Conservation (phyloP, 1,284 basidiomycete genomes). For the Tilletia walkeri region DNA sequence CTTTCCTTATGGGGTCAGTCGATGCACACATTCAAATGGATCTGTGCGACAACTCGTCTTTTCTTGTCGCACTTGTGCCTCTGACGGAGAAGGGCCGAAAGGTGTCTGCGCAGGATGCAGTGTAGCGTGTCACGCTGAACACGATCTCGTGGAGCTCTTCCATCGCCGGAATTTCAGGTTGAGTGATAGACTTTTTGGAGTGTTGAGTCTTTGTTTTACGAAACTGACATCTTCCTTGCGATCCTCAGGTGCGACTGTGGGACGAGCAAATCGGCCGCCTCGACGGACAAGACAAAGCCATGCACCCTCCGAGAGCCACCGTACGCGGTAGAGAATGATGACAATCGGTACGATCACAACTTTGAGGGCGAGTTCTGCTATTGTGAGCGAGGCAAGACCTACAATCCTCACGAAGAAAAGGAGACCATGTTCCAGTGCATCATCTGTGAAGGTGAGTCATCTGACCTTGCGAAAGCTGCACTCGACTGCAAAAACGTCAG, state of each 20-base stretch:
- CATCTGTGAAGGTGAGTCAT: slow-evolving; percentile 46
- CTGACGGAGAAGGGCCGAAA: slow-evolving; percentile 29
- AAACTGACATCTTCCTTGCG: background rate
- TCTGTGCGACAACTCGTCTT: slow-evolving; percentile 56
- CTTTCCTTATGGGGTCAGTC: slow-evolving; percentile 55
- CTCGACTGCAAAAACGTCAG: no score
- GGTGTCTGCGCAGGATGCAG: slow-evolving; percentile 58
- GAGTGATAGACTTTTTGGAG: background rate
- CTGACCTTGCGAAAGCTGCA: background rate
- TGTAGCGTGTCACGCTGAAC: slow-evolving; percentile 56
- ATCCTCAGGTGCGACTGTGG: slow-evolving; percentile 48
- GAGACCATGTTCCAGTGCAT: slow-evolving; percentile 57
- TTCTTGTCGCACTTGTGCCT: slow-evolving; percentile 50
- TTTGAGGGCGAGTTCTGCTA: slow-evolving; percentile 57
- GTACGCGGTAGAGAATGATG: slow-evolving; percentile 45
- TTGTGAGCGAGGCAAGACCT: slow-evolving; percentile 53
- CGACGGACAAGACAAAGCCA: slow-evolving; percentile 21
- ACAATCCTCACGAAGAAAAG: slow-evolving; percentile 57
- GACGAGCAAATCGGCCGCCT: slow-evolving; percentile 26
- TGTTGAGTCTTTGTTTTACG: background rate
- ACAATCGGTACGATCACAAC: slow-evolving; percentile 54
- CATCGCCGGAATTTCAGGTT: slow-evolving; percentile 49
- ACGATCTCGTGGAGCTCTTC: slow-evolving; percentile 55
- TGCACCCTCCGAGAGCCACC: slow-evolving; percentile 38
- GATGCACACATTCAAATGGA: slow-evolving; percentile 55